Evolutionary conservation across 2,329 filamentous ascomycete species (phyloP).

Genomic region (Cladosporium sp.): DNA sequence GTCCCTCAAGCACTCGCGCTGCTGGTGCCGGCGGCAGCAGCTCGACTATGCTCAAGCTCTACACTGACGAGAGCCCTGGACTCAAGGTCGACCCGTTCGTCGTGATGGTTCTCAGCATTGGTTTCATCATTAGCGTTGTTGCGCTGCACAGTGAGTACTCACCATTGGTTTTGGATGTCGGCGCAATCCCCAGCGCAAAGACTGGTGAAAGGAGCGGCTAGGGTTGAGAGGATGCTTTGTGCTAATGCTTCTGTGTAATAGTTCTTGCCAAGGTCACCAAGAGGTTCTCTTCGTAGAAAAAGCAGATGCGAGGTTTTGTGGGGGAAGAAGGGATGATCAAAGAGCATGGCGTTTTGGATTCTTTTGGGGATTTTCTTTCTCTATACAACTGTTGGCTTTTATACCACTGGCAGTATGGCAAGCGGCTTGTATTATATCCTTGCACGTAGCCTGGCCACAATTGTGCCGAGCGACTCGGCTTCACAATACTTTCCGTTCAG

Average conservation of each 20-base stretch:
- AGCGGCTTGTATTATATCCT: slow-evolving; percentile 1
- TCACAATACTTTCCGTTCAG: neutral
- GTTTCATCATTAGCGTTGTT: slow-evolving; percentile 98
- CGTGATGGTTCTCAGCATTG: slow-evolving; percentile 89
- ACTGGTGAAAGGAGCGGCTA: too few species aligned
- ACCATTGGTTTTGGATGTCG: too few species aligned
- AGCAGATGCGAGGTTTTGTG: too few species aligned
- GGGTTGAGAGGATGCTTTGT: too few species aligned
- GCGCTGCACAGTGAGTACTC: slow-evolving; percentile 81
- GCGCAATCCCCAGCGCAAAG: neutral
- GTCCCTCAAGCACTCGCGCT: slow-evolving; percentile 85
- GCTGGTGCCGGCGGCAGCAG: slow-evolving; percentile 93
- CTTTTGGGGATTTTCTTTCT: neutral
- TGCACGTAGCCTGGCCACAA: slow-evolving; percentile 9
- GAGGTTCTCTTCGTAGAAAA: slow-evolving; percentile 62
- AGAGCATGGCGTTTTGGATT: slow-evolving; percentile 9
- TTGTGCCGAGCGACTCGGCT: neutral
- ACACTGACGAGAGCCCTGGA: slow-evolving; percentile 96
- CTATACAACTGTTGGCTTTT: neutral
- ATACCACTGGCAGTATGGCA: neutral
- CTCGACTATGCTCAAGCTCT: slow-evolving; percentile 97
- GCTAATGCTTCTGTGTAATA: slow-evolving; percentile 34
- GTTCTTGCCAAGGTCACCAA: slow-evolving; percentile 95
- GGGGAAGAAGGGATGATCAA: neutral
- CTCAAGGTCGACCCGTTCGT: slow-evolving; percentile 98